Conservation (phyloP, 306 rosid species). For the Malus sieversii region DNA sequence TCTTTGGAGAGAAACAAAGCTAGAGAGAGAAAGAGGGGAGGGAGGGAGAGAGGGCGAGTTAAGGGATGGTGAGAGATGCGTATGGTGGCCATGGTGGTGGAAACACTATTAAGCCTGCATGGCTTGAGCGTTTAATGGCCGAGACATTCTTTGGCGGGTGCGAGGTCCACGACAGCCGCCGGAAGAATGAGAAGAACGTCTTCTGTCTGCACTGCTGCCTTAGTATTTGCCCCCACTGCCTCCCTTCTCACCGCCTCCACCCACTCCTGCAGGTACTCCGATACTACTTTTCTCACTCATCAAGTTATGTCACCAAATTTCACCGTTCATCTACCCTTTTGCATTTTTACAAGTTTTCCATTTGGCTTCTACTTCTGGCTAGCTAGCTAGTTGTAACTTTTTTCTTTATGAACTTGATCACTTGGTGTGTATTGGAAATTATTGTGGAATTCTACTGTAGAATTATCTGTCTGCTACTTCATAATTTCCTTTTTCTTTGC, state of each 20-base stretch:
- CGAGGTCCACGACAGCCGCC: slow-evolving; percentile 69
- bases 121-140: slow-evolving; percentile 69
- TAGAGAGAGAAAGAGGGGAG: neutral
- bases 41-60: neutral
- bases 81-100: slow-evolving; percentile 5
- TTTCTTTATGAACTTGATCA: neutral
- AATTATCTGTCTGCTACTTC: neutral
- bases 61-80: neutral
- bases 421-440: neutral
- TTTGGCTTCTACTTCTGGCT: neutral
- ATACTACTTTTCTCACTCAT: neutral
- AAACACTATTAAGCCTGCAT: slow-evolving; percentile 65
- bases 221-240: slow-evolving; percentile 91
- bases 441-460: neutral
- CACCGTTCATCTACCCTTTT: neutral
- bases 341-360: neutral
- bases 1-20: neutral
- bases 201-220: slow-evolving; percentile 88
- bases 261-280: slow-evolving; percentile 86
- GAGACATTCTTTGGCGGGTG: slow-evolving; percentile 91
- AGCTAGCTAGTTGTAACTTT: neutral
- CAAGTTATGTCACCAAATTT: neutral
- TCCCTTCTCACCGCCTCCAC: slow-evolving; percentile 63
- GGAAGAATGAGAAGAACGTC: slow-evolving; percentile 97
- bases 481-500: neutral